Percentiles rank a stretch among this genome's conserved stretches.
These are phyloP conservation scores for Vaccinium corymbosum DNA, from an alignment of 148 eudicot genomes.

Conservation along the genomic window DNA sequence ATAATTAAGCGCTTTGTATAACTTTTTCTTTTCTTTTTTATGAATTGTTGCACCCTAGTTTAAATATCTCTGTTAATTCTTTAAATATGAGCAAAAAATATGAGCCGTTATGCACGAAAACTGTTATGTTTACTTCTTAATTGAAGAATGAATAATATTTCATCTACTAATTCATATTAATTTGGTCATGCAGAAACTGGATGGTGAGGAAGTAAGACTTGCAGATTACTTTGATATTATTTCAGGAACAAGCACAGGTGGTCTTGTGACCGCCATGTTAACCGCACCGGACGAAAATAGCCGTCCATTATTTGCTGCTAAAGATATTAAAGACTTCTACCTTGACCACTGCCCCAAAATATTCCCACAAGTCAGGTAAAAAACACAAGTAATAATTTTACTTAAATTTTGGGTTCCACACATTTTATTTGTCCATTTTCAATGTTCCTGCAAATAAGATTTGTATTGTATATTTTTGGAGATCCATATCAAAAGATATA, in stretches of 20 bases:
- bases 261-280: constrained; percentile 32
- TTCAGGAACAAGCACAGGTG: constrained; percentile 32
- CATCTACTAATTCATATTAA: not conserved
- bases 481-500: too few relatives aligned
- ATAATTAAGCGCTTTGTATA: too few relatives aligned
- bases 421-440: too few relatives aligned
- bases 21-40: too few relatives aligned
- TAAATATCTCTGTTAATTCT: too few relatives aligned
- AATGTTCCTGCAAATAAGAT: too few relatives aligned
- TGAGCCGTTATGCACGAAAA: too few relatives aligned
- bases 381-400: too few relatives aligned
- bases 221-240: constrained; percentile 27
- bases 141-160: not conserved
- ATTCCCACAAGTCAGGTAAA: constrained; percentile 30
- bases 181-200: constrained; percentile 19
- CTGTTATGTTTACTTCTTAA: too few relatives aligned
- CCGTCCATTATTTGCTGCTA: constrained; percentile 29
- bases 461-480: too few relatives aligned
- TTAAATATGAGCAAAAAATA: not conserved
- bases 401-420: too few relatives aligned
- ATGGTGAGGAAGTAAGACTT: constrained; percentile 28
- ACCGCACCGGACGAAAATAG: constrained; percentile 23
- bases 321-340: constrained; percentile 31
- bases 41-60: too few relatives aligned
- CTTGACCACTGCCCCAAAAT: constrained; percentile 29